phyloP scores from a whole-genome alignment of 305 asterid species.

The Stenogyne calaminthoides region DNA sequence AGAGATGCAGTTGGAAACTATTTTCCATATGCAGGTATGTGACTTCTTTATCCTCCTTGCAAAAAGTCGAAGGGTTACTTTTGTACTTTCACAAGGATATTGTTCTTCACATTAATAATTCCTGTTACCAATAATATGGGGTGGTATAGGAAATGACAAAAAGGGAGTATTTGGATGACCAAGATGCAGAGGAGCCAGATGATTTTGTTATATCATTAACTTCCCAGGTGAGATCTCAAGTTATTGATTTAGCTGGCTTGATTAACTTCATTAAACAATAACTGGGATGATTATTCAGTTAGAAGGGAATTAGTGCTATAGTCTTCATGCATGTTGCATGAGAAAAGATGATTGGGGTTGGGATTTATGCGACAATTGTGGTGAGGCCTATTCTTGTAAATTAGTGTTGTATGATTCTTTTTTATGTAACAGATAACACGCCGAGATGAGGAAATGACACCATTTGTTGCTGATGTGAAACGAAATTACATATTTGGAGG shows the following conservation, averaged over 20 bases:
- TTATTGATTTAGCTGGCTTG: conserved; percentile 11
- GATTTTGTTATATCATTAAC: conserved; percentile 90
- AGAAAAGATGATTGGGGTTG: not conserved
- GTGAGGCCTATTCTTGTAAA: conserved; percentile 24
- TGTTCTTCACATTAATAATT: conserved; percentile 28
- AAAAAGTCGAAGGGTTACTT: conserved; percentile 12
- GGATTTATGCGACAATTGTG: conserved; percentile 13
- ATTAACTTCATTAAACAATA: not conserved
- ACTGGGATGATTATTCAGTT: not conserved
- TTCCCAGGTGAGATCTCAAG: conserved; percentile 68
- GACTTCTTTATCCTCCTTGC: conserved; percentile 10
- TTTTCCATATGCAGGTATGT: conserved; percentile 94
- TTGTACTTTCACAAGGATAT: conserved; percentile 23
- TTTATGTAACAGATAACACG: conserved; percentile 75
- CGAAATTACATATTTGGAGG: conserved; percentile 97
- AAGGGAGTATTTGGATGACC: conserved; percentile 91
- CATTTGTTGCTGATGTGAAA: conserved; percentile 79
- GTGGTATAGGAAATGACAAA: conserved; percentile 80
- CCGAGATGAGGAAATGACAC: conserved; percentile 95
- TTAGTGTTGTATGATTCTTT: conserved; percentile 16
- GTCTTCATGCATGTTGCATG: conserved; percentile 8
- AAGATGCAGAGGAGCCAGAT: conserved; percentile 99
- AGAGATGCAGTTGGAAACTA: conserved; percentile 96
- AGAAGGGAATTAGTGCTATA: not conserved
- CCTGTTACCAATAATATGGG: conserved; percentile 36